A percentile compares a stretch with the other conserved stretches of the same genome.
phyloP scores from a whole-genome alignment of 768 basidiomycete species.

The Tulasnella sp. region DNA sequence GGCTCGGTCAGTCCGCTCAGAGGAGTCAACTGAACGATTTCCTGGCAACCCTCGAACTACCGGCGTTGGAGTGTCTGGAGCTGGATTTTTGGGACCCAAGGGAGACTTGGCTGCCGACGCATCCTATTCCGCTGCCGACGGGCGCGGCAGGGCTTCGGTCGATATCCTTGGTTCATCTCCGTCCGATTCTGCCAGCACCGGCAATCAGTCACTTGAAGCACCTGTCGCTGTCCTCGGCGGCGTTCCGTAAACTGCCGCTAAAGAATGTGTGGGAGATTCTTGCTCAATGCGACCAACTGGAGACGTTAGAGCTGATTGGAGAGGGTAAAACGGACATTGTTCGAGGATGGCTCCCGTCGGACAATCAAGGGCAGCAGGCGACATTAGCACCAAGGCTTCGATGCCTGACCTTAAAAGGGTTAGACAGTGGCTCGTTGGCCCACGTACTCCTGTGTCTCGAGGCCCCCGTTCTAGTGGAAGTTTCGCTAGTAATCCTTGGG shows the following conservation, averaged over 20 bases:
- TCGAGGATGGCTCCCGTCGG: neutral
- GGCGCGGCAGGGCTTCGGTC: neutral
- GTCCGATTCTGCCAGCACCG: neutral
- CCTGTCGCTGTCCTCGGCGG: neutral
- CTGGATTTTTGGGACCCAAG: neutral
- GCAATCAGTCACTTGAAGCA: neutral
- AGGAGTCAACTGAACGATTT: neutral
- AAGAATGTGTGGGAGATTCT: neutral
- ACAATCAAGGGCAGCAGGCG: neutral
- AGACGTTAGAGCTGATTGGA: neutral
- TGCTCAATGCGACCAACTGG: neutral
- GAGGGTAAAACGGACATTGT: neutral
- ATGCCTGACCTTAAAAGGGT: neutral
- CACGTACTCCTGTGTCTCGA: neutral
- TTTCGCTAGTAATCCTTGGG: neutral
- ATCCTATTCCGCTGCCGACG: neutral
- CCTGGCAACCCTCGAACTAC: neutral
- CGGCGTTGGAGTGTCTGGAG: neutral
- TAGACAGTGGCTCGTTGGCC: neutral
- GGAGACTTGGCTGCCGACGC: neutral
- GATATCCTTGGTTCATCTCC: neutral
- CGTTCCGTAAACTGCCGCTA: neutral
- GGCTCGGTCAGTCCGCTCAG: neutral
- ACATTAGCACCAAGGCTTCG: neutral
- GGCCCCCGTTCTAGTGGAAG: neutral